phyloP scores from a whole-genome alignment of 2,329 filamentous ascomycete genomes.

The Byssochlamys sp. region DNA sequence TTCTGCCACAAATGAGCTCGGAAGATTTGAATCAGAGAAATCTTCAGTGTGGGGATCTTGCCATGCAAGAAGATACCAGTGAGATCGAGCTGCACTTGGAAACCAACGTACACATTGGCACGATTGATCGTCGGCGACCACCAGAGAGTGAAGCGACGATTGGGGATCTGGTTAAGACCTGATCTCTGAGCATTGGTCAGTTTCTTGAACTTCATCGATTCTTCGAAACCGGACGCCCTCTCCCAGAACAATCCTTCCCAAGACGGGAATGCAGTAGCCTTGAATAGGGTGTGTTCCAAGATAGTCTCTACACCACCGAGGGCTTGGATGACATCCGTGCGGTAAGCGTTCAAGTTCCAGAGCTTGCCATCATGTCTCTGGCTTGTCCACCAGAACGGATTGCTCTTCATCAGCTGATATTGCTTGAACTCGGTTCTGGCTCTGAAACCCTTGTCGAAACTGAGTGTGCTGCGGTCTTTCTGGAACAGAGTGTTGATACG shows the following conservation, averaged over 20 bases:
- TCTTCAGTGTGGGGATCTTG: slow-evolving; percentile 96
- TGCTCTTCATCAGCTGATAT: slow-evolving; percentile 97
- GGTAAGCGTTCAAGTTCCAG: slow-evolving; percentile 92
- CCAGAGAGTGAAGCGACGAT: slow-evolving; percentile 96
- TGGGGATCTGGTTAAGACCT: slow-evolving; percentile 96
- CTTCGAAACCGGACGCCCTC: slow-evolving; percentile 50
- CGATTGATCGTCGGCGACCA: slow-evolving; percentile 91
- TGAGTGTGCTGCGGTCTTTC: slow-evolving; percentile 91
- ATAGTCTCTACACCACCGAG: slow-evolving; percentile 96
- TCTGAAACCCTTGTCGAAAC: slow-evolving; percentile 97
- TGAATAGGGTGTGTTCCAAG: slow-evolving; percentile 90
- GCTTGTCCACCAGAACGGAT: slow-evolving; percentile 98
- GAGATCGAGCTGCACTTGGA: slow-evolving; percentile 94
- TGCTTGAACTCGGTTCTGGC: slow-evolving; percentile 93
- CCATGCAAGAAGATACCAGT: slow-evolving; percentile 98
- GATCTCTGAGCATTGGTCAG: slow-evolving; percentile 92
- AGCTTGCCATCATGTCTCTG: slow-evolving; percentile 94
- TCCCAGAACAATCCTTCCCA: slow-evolving; percentile 97
- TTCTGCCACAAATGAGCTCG: slow-evolving; percentile 99
- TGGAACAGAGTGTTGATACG: slow-evolving; percentile 99
- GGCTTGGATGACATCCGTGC: slow-evolving; percentile 93
- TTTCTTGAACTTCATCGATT: slow-evolving; percentile 94
- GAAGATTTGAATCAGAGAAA: slow-evolving; percentile 98
- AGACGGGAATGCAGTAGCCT: slow-evolving; percentile 88
- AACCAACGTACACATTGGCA: slow-evolving; percentile 96